Conservation (phyloP, 164 flowering plant species). For the Magnolia sinica region DNA sequence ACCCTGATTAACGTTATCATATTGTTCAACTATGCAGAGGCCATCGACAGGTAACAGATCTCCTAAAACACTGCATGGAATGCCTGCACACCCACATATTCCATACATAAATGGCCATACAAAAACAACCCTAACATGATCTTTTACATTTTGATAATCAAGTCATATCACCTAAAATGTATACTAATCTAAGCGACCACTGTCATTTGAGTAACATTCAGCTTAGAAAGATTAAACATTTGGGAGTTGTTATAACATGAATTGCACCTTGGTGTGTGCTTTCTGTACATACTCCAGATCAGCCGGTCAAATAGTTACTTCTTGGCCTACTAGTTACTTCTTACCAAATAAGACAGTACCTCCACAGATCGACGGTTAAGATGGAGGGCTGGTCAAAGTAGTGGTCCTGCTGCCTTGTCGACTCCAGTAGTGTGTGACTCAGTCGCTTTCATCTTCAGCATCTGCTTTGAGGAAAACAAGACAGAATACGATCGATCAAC, state of each 20-base stretch:
- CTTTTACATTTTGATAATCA: not conserved
- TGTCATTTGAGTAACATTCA: not conserved
- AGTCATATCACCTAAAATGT: not conserved
- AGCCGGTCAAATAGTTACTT: not conserved
- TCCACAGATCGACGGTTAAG: no score
- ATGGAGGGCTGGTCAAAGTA: no score
- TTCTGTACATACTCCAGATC: not conserved
- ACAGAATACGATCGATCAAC: not conserved
- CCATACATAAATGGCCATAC: not conserved
- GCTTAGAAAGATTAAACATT: not conserved
- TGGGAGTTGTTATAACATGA: not conserved
- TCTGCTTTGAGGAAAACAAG: constrained; percentile 21
- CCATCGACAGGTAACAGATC: not conserved
- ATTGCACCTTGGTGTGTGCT: not conserved
- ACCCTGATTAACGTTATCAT: not conserved
- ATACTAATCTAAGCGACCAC: not conserved
- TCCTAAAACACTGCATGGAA: not conserved
- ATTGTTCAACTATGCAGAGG: not conserved
- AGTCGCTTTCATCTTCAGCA: constrained; percentile 41
- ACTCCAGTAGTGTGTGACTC: constrained; percentile 6
- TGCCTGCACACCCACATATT: not conserved
- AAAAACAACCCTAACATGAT: not conserved
- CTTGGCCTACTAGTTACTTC: no score
- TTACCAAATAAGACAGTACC: no score
- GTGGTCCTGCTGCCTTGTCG: not conserved